Evolutionary conservation across 192 early-diverging fungal genomes (phyloP).

Genomic region (Coemansia sp.): DNA sequence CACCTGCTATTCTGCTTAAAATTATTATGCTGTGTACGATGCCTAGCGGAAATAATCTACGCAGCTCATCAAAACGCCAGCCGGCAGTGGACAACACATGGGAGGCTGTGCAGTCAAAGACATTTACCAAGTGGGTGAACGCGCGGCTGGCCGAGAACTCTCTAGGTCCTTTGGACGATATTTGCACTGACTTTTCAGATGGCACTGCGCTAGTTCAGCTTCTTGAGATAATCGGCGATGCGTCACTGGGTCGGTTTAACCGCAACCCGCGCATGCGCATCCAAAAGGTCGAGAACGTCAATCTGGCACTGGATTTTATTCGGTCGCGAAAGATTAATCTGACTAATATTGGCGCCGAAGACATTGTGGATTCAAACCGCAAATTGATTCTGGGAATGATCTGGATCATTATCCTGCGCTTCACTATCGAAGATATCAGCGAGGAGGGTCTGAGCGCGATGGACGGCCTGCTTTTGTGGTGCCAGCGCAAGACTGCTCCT

Average conservation of each 20-base stretch:
- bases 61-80: conserved; percentile 12
- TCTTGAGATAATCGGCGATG: conserved; percentile 93
- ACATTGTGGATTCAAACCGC: conserved; percentile 89
- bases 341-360: conserved; percentile 97
- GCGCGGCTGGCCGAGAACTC: conserved; percentile 63
- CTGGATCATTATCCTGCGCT: conserved; percentile 96
- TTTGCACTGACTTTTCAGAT: conserved; percentile 63
- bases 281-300: conserved; percentile 94
- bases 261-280: conserved; percentile 86
- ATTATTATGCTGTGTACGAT: conserved; percentile 26
- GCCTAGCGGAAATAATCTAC: conserved; percentile 32
- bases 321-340: conserved; percentile 77
- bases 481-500: conserved; percentile 90
- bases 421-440: conserved; percentile 91
- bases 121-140: conserved; percentile 82
- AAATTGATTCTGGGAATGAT: conserved; percentile 96
- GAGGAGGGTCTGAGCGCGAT: conserved; percentile 95
- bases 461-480: conserved; percentile 96
- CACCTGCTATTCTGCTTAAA: background rate
- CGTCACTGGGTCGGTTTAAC: conserved; percentile 83
- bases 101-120: conserved; percentile 93
- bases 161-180: conserved; percentile 48
- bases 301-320: conserved; percentile 93
- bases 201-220: conserved; percentile 72
- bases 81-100: conserved; percentile 58